Conservation (phyloP, 1,284 basidiomycete genomes). For the Baeospora myosura region DNA sequence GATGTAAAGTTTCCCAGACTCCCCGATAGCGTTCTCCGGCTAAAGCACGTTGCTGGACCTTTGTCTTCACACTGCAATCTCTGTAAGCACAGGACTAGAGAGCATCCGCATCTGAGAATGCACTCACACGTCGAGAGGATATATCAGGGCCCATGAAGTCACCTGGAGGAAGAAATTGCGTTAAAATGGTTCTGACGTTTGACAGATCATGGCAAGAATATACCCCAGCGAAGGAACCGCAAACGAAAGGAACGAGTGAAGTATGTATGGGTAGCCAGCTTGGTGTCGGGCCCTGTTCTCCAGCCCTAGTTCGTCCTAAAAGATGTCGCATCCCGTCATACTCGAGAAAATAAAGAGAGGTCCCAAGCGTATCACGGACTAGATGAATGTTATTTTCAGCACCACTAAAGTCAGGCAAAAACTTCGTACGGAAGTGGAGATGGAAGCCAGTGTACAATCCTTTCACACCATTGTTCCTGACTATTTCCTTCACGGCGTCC, state of each 20-base stretch:
- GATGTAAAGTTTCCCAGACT: slow-evolving; percentile 64
- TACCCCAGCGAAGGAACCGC: slow-evolving; percentile 78
- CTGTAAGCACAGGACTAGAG: too few relatives aligned
- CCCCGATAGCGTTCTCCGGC: slow-evolving; percentile 67
- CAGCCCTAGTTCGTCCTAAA: slow-evolving; percentile 60
- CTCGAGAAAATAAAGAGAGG: slow-evolving; percentile 80
- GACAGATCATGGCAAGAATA: slow-evolving; percentile 4
- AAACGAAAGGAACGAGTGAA: slow-evolving; percentile 77
- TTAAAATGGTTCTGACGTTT: background rate
- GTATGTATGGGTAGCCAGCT: slow-evolving; percentile 71
- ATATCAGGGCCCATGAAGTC: slow-evolving; percentile 78
- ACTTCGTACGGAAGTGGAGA: slow-evolving; percentile 64
- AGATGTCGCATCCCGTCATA: slow-evolving; percentile 81
- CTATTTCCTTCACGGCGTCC: slow-evolving; percentile 67
- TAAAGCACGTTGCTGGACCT: slow-evolving; percentile 83
- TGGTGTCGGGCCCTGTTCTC: slow-evolving; percentile 71
- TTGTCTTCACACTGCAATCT: slow-evolving; percentile 96
- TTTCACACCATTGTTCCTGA: slow-evolving; percentile 53
- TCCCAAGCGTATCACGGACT: slow-evolving; percentile 79
- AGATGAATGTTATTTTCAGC: background rate
- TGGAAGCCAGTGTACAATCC: slow-evolving; percentile 82
- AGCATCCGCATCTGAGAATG: background rate
- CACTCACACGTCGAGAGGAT: slow-evolving; percentile 75
- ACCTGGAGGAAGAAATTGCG: slow-evolving; percentile 24
- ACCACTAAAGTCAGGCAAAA: slow-evolving; percentile 6